Evolutionary conservation across 495 filamentous ascomycete genomes (phyloP), one percentile per base, ranked within the genome.

Genomic region (Tuber aestivum): DNA sequence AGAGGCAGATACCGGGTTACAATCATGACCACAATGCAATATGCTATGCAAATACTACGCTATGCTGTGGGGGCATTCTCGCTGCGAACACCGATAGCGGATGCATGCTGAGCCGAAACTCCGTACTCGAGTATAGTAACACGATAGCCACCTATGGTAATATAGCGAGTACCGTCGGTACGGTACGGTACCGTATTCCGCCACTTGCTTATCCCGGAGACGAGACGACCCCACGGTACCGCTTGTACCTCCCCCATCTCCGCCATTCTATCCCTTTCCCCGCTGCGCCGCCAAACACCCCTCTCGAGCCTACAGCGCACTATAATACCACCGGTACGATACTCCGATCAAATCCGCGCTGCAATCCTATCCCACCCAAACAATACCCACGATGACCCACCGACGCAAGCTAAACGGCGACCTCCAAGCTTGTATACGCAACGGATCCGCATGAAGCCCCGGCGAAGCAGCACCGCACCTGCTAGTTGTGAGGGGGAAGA

Each of bases 1-100:
- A 27, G 50, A 61, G n/a, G 27, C 5, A 27, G 50, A 61, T 61
- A 61, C 50, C 50, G n/a, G 50, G 50, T 32, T 61, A 61, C 50
- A 32, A 27, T 23, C 27, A 32, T 45, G 38, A 14, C n/a, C n/a
- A 10, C 50, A 32, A 61, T 61, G 50, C 50, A 27, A 61, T 61
- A 32, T 32, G 23, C n/a, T 61, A 14, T 61, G 8, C n/a, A 9
- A 61, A 27, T 61, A n/a, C 50, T 27, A 27, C n/a, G 50, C 50
- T 27, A 61, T 14, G 6, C 45, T 23, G 23, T 44, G 50, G 50
- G 9, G n/a, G 9, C n/a, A 23, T n/a, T 61, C 50, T 61, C 50
- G 50, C 50, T 61, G 50, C 50, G 50, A 61, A 61, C 50, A 61
- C 50, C 50, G 50, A 61, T 16, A 14, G 50, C n/a, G n/a, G 50